Percentiles rank a stretch among this genome's conserved stretches.
Evolutionary conservation across 805 yeast species (phyloP).

Genomic region (Ascoidea asiatica): DNA sequence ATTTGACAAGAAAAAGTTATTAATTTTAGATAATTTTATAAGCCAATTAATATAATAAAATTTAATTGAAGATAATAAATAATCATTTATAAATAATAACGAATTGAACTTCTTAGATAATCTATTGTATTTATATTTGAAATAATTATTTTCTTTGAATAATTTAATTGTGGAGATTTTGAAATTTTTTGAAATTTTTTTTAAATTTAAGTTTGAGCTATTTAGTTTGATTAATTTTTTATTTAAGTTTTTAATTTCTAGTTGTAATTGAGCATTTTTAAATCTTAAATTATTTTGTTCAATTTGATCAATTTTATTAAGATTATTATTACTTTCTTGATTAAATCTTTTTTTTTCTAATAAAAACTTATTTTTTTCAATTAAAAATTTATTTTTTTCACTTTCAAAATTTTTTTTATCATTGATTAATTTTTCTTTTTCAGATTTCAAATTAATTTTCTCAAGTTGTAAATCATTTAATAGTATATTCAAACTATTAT

Average conservation of each 20-base stretch:
- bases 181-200: not conserved
- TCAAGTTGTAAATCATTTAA: not conserved
- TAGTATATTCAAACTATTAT: too few relatives aligned
- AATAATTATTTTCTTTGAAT: not conserved
- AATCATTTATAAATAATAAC: not conserved
- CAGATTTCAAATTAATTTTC: too few relatives aligned
- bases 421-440: too few relatives aligned
- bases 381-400: not conserved
- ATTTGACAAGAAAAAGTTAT: not conserved
- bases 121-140: not conserved
- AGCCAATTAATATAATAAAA: not conserved
- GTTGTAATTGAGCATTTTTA: not conserved
- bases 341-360: too few relatives aligned
- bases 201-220: too few relatives aligned
- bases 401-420: not conserved
- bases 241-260: too few relatives aligned
- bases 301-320: too few relatives aligned
- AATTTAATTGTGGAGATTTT: not conserved
- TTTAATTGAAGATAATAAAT: not conserved
- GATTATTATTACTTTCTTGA: not conserved
- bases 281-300: not conserved
- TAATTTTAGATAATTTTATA: too few relatives aligned
- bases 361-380: not conserved
- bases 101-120: not conserved
- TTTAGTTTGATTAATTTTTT: too few relatives aligned